Percentiles rank a stretch among this genome's conserved stretches.
phyloP scores from a whole-genome alignment of 805 yeast species.

The Candida arabinofermentans region DNA sequence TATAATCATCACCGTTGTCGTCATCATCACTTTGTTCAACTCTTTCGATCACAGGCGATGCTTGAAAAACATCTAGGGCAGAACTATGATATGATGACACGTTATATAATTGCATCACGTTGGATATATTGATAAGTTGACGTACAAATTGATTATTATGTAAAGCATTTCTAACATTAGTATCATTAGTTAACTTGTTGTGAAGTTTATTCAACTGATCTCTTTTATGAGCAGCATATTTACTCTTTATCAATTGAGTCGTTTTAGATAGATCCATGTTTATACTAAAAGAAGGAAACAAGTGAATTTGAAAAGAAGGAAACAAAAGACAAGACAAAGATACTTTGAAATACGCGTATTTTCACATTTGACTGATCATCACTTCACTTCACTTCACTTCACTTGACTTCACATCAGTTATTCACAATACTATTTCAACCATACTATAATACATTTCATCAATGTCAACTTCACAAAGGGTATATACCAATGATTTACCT shows the following conservation, averaged over 20 bases:
- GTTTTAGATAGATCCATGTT: conserved; percentile 2
- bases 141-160: conserved; percentile 8
- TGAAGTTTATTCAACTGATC: conserved; percentile 1
- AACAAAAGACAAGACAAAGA: too few species aligned
- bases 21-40: conserved; percentile 23
- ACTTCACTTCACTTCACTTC: too few species aligned
- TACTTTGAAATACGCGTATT: too few species aligned
- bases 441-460: neutral
- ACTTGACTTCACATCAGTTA: neutral
- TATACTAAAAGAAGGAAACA: too few species aligned
- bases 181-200: conserved; percentile 1
- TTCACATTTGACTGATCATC: too few species aligned
- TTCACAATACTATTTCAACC: too few species aligned
- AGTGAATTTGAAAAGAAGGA: too few species aligned
- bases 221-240: conserved; percentile 9
- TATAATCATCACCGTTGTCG: conserved; percentile 34
- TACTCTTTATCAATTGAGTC: conserved; percentile 4
- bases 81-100: conserved; percentile 42
- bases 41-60: conserved; percentile 54
- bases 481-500: neutral
- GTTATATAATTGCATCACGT: conserved; percentile 35
- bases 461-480: neutral
- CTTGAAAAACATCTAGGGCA: conserved; percentile 64
- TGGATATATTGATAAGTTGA: conserved; percentile 10
- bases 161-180: conserved; percentile 1